Conservation (phyloP, 2,329 filamentous ascomycete species). For the Zymoseptoria tritici region DNA sequence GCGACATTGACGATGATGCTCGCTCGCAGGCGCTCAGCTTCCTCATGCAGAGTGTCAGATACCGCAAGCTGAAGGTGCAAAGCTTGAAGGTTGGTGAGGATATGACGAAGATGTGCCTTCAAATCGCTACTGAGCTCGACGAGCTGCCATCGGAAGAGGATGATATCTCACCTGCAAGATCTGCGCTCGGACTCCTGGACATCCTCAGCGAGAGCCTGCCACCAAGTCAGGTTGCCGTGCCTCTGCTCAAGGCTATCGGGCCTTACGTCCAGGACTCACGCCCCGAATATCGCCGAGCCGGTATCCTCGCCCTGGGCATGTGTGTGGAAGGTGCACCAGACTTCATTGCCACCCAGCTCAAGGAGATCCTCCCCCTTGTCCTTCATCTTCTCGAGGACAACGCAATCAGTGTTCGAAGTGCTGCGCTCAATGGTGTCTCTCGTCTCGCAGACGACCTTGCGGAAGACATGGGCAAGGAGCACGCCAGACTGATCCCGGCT, state of each 20-base stretch:
- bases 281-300: slow-evolving; percentile 76
- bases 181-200: slow-evolving; percentile 80
- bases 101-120: slow-evolving; percentile 78
- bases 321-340: slow-evolving; percentile 95
- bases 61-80: slow-evolving; percentile 93
- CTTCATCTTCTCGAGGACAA: slow-evolving; percentile 75
- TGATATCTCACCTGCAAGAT: slow-evolving; percentile 75
- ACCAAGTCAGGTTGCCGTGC: slow-evolving; percentile 88
- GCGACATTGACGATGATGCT: slow-evolving; percentile 71
- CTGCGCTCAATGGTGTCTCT: slow-evolving; percentile 78
- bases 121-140: slow-evolving; percentile 84
- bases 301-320: slow-evolving; percentile 85
- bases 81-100: slow-evolving; percentile 78
- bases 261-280: slow-evolving; percentile 69
- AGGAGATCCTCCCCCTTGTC: slow-evolving; percentile 76
- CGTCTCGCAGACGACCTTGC: slow-evolving; percentile 88
- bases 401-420: slow-evolving; percentile 77
- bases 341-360: slow-evolving; percentile 89
- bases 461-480: slow-evolving; percentile 80
- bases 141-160: slow-evolving; percentile 66
- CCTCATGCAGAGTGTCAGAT: slow-evolving; percentile 85
- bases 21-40: slow-evolving; percentile 87
- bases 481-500: slow-evolving; percentile 73
- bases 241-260: slow-evolving; percentile 78
- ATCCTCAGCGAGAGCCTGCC: slow-evolving; percentile 82